phyloP scores from a whole-genome alignment of 352 stramenopile species.

The Globisporangium cylindrosporum region DNA sequence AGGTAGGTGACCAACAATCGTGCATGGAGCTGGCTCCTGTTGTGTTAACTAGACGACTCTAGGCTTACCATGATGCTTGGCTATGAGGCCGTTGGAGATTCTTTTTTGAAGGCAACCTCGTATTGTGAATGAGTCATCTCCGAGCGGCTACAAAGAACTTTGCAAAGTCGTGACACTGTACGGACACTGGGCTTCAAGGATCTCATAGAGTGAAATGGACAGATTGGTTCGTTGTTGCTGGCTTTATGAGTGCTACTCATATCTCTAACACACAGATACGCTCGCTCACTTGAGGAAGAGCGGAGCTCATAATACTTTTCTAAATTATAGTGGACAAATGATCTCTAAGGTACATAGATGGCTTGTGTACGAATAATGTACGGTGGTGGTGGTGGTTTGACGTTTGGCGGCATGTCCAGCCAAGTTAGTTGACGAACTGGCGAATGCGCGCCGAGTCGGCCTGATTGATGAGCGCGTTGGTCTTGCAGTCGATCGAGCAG shows the following conservation, averaged over 20 bases:
- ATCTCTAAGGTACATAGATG: slow-evolving; percentile 17
- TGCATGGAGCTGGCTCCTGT: background rate
- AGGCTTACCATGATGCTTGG: no score
- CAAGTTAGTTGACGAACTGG: slow-evolving; percentile 42
- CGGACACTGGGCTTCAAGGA: no score
- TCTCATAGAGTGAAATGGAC: background rate
- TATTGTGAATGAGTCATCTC: no score
- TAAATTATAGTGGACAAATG: slow-evolving; percentile 20
- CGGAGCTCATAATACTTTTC: slow-evolving; percentile 19
- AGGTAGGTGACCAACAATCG: background rate
- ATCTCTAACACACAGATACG: background rate
- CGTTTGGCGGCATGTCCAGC: background rate
- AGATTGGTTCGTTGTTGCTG: background rate
- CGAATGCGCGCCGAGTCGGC: slow-evolving; percentile 65
- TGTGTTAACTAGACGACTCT: no score
- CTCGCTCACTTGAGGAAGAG: background rate
- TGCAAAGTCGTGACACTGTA: no score
- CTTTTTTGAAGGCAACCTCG: no score
- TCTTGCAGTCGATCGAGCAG: slow-evolving; percentile 88
- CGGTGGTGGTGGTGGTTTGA: background rate
- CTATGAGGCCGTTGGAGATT: no score
- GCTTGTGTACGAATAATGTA: background rate
- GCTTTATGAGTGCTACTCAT: background rate
- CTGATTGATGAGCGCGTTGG: slow-evolving; percentile 70
- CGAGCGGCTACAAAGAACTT: no score